These are phyloP conservation scores for Paramecium sexaurelia DNA, from an alignment of 73 alveolate species.

Conservation along the genomic window DNA sequence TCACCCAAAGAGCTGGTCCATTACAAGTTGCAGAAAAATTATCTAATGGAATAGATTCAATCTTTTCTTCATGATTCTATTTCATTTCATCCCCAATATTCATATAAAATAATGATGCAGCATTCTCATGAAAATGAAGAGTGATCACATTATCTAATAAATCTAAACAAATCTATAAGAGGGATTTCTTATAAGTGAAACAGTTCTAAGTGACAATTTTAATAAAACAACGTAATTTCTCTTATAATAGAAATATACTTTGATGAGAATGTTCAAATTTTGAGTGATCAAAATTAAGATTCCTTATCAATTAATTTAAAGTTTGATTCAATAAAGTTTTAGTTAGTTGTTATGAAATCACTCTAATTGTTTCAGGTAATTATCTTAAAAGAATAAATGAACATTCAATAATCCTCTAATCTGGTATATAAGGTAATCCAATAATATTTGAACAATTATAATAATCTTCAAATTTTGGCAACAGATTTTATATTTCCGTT, in stretches of 20 bases:
- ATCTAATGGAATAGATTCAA: neutral
- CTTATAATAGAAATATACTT: neutral
- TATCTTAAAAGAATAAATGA: conserved; percentile 9
- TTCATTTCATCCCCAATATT: neutral
- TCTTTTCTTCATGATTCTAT: neutral
- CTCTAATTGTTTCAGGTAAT: conserved; percentile 27
- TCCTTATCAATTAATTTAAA: neutral
- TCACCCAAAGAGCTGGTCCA: neutral
- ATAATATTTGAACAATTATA: neutral
- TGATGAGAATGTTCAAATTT: neutral
- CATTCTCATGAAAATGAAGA: neutral
- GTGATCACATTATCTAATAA: neutral
- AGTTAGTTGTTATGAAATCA: neutral
- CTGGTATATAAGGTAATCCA: conserved; percentile 40
- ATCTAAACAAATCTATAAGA: neutral
- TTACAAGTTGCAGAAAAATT: neutral
- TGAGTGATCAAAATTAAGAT: neutral
- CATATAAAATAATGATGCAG: neutral
- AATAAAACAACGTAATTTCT: neutral
- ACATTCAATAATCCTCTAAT: neutral
- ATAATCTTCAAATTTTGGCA: conserved; percentile 16
- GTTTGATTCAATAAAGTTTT: neutral
- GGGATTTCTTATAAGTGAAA: neutral
- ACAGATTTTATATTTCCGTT: neutral
- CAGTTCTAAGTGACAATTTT: neutral